Percentiles rank a stretch among this genome's conserved stretches.
Evolutionary conservation across 2,329 filamentous ascomycete genomes (phyloP).

Genomic region (Scopulariopsis brevicaulis): DNA sequence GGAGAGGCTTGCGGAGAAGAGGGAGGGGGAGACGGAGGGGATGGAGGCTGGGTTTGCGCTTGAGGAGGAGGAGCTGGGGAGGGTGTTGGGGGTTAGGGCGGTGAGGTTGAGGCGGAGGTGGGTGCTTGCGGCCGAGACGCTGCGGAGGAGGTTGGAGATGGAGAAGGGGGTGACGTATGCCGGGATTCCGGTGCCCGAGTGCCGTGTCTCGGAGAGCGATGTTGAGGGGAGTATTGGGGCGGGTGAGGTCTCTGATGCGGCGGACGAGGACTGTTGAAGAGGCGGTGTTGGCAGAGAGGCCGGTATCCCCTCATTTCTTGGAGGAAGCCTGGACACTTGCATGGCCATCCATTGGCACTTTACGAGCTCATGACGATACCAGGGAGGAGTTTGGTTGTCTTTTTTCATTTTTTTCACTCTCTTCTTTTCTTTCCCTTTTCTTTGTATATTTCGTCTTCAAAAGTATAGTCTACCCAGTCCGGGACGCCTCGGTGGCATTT

Average conservation of each 20-base stretch:
- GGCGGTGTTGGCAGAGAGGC: background rate
- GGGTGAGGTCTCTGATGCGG: background rate
- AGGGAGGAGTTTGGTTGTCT: background rate
- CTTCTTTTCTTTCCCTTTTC: too few species aligned
- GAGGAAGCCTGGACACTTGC: background rate
- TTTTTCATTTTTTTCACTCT: background rate
- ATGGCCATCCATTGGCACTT: background rate
- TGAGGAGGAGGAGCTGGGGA: constrained; percentile 36
- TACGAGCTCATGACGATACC: background rate
- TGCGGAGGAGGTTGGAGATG: constrained; percentile 39
- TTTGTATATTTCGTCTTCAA: background rate
- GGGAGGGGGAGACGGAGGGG: constrained; percentile 33
- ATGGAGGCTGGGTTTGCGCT: constrained; percentile 32
- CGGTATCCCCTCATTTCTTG: background rate
- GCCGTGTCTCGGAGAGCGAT: background rate
- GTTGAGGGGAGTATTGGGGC: background rate
- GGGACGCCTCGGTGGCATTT: background rate
- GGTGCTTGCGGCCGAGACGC: constrained; percentile 38
- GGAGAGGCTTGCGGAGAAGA: constrained; percentile 29
- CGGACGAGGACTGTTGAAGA: background rate
- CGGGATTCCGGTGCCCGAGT: background rate
- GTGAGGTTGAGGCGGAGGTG: constrained; percentile 35
- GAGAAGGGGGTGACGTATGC: constrained; percentile 30
- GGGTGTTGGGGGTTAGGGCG: constrained; percentile 32
- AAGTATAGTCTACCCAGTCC: background rate